These are phyloP conservation scores for Heritiera fomes DNA, from an alignment of 345 rosid genomes.

Conservation along the genomic window DNA sequence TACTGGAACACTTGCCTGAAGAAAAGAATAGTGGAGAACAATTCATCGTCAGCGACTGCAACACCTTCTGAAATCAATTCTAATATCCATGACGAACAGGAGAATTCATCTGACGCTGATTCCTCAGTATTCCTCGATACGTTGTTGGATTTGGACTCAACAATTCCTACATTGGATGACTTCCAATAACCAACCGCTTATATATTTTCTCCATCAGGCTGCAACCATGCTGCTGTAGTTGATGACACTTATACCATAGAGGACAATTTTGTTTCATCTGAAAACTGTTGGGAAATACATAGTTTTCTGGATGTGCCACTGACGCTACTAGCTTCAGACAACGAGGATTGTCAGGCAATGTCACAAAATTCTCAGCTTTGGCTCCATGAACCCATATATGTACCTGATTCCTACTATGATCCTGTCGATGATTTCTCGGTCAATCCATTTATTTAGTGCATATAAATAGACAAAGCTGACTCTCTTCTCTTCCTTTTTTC, in stretches of 20 bases:
- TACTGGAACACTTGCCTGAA: slow-evolving; percentile 59
- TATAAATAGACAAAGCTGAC: neutral
- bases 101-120: neutral
- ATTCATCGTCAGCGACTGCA: neutral
- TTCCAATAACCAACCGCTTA: neutral
- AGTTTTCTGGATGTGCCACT: neutral
- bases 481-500: neutral
- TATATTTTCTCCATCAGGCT: neutral
- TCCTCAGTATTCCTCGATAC: neutral
- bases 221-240: neutral
- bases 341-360: neutral
- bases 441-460: neutral
- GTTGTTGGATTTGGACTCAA: neutral
- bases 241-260: neutral
- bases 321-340: neutral
- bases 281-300: neutral
- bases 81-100: neutral
- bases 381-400: neutral
- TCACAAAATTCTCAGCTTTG: neutral
- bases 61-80: neutral
- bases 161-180: neutral
- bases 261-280: neutral
- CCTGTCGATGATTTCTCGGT: neutral
- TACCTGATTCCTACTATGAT: neutral
- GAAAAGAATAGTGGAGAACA: slow-evolving; percentile 9